Percentiles rank a stretch among this genome's conserved stretches.
phyloP scores from a whole-genome alignment of 1,284 basidiomycete genomes.

The Leccinum solheimii region DNA sequence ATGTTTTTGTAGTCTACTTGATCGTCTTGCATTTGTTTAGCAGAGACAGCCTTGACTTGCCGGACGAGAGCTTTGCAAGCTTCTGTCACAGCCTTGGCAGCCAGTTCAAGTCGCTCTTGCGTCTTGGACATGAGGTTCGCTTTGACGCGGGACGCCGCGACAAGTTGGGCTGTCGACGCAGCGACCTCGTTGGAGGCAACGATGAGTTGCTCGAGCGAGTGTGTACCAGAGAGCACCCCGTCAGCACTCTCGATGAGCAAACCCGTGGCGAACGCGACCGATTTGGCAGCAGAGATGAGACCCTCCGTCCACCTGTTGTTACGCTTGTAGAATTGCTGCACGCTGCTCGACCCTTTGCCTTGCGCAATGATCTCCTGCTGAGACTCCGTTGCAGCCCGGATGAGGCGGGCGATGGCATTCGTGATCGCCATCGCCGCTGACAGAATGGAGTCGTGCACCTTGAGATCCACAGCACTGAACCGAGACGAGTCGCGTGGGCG shows the following conservation, averaged over 20 bases:
- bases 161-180: conserved; percentile 95
- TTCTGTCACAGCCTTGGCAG: conserved; percentile 97
- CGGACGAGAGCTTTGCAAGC: conserved; percentile 97
- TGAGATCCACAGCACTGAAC: conserved; percentile 88
- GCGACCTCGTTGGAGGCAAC: conserved; percentile 99
- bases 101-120: conserved; percentile 93
- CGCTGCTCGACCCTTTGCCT: conserved; percentile 88
- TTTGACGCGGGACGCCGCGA: conserved; percentile 98
- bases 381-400: conserved; percentile 94
- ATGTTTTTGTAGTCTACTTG: conserved; percentile 89
- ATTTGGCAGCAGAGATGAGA: conserved; percentile 95
- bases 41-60: conserved; percentile 95
- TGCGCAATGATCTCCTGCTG: conserved; percentile 98
- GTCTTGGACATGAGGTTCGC: conserved; percentile 98
- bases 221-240: conserved; percentile 94
- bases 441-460: conserved; percentile 98
- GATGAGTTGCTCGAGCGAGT: conserved; percentile 97
- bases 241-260: conserved; percentile 97
- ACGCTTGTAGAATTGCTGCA: conserved; percentile 98
- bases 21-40: conserved; percentile 80
- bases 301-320: conserved; percentile 99
- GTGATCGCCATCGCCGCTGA: conserved; percentile 94
- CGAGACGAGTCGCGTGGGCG: conserved; percentile 83
- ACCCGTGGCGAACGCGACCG: conserved; percentile 97
- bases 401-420: conserved; percentile 90